Evolutionary conservation across 2,329 filamentous ascomycete genomes (phyloP).

Genomic region (Hirsutella thompsonii): DNA sequence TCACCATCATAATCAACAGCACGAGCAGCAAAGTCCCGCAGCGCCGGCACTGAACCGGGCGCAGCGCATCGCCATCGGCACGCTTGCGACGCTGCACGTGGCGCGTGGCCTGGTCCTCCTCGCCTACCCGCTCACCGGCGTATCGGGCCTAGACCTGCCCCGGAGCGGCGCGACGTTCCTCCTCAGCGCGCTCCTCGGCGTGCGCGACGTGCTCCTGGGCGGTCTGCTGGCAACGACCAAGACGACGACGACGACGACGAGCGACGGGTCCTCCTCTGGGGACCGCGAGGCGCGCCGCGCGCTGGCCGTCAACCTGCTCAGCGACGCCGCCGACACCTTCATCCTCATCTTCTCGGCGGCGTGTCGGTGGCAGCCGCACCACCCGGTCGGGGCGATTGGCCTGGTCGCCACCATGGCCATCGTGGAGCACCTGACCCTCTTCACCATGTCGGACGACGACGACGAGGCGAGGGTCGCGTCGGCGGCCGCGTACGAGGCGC

Average conservation of each 20-base stretch:
- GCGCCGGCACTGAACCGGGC: slow-evolving; percentile 5
- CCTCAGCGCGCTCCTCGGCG: slow-evolving; percentile 17
- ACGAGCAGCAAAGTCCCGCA: not conserved
- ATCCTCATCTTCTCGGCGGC: slow-evolving; percentile 20
- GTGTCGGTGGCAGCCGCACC: slow-evolving; percentile 14
- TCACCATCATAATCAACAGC: not conserved
- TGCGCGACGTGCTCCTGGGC: slow-evolving; percentile 17
- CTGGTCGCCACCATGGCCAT: slow-evolving; percentile 17
- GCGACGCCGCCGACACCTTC: slow-evolving; percentile 20
- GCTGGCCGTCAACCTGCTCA: slow-evolving; percentile 16
- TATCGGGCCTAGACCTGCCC: slow-evolving; percentile 17
- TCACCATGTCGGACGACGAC: slow-evolving; percentile 18
- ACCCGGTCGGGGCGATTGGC: slow-evolving; percentile 15
- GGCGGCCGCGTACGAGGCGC: slow-evolving; percentile 7
- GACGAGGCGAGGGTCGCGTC: slow-evolving; percentile 4
- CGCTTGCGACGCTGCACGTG: slow-evolving; percentile 14
- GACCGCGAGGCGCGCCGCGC: slow-evolving; percentile 16
- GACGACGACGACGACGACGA: no score
- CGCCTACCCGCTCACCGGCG: slow-evolving; percentile 14
- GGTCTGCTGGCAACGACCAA: slow-evolving; percentile 15
- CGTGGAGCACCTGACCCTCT: slow-evolving; percentile 19
- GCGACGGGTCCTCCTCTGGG: slow-evolving; percentile 7
- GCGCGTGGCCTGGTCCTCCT: slow-evolving; percentile 15
- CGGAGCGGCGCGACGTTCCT: slow-evolving; percentile 12
- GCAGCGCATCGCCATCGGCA: slow-evolving; percentile 11